Evolutionary conservation across 164 flowering plant species (phyloP).

Genomic region (Kalanchoe fedtschenkoi): DNA sequence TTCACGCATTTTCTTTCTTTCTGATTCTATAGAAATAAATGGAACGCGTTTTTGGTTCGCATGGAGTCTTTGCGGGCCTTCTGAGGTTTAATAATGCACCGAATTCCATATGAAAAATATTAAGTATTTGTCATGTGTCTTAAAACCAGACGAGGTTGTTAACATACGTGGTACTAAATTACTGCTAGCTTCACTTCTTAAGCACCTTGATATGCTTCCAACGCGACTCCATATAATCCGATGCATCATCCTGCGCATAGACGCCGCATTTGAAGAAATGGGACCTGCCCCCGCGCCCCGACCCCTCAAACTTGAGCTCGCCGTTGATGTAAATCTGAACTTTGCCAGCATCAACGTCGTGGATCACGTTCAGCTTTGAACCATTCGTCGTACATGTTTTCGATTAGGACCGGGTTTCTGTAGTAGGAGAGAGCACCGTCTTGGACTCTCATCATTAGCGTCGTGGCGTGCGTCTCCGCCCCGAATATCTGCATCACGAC

Average conservation of each 20-base stretch:
- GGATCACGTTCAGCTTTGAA: slow-evolving; percentile 23
- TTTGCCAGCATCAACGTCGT: slow-evolving; percentile 15
- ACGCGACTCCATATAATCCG: slow-evolving; percentile 20
- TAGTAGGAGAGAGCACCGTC: slow-evolving; percentile 24
- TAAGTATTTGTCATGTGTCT: no score
- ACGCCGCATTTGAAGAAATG: slow-evolving; percentile 22
- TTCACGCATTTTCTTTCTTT: no score
- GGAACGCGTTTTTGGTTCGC: no score
- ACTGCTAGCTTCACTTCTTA: background rate
- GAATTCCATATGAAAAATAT: no score
- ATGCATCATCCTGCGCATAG: slow-evolving; percentile 17
- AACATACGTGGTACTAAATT: no score
- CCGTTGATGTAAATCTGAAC: slow-evolving; percentile 17
- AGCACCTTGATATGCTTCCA: slow-evolving; percentile 3
- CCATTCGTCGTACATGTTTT: slow-evolving; percentile 21
- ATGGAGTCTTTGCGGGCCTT: no score
- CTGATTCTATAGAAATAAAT: no score
- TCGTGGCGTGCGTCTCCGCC: slow-evolving; percentile 17
- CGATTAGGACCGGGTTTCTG: slow-evolving; percentile 1
- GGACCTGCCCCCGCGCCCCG: slow-evolving; percentile 12
- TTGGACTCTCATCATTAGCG: slow-evolving; percentile 21
- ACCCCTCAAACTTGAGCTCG: slow-evolving; percentile 1
- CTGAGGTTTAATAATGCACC: no score
- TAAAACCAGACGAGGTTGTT: no score
- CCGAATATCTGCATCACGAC: slow-evolving; percentile 32